Conservation (phyloP, 805 yeast genomes). For the Candida montana region DNA sequence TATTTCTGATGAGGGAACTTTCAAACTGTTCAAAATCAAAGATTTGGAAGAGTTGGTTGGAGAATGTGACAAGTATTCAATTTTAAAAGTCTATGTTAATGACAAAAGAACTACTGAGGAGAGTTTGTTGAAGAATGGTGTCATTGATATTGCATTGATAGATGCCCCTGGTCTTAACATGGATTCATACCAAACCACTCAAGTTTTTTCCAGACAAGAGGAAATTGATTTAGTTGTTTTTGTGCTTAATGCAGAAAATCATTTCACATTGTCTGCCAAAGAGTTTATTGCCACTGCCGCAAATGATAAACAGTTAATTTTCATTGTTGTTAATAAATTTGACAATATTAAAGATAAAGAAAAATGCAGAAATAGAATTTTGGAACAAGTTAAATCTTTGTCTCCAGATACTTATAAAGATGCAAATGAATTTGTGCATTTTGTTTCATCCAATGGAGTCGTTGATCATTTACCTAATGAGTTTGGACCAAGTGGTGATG, state of each 20-base stretch:
- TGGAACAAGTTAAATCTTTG: conserved; percentile 78
- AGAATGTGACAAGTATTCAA: conserved; percentile 62
- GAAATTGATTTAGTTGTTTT: conserved; percentile 95
- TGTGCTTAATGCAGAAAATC: conserved; percentile 95
- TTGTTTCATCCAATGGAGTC: conserved; percentile 63
- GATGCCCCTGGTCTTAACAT: conserved; percentile 97
- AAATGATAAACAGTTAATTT: conserved; percentile 83
- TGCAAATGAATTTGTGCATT: conserved; percentile 88
- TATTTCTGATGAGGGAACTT: conserved; percentile 58
- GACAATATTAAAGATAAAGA: conserved; percentile 80
- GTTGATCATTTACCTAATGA: conserved; percentile 32
- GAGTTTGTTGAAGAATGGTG: conserved; percentile 80
- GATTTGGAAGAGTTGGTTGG: conserved; percentile 67
- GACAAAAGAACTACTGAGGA: conserved; percentile 64
- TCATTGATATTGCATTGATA: conserved; percentile 84
- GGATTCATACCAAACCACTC: conserved; percentile 91
- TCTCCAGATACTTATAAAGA: conserved; percentile 91
- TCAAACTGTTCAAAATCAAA: conserved; percentile 45
- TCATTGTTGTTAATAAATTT: conserved; percentile 89
- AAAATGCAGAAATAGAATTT: conserved; percentile 67
- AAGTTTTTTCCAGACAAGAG: conserved; percentile 92
- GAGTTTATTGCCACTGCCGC: conserved; percentile 91
- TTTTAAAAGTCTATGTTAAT: conserved; percentile 75
- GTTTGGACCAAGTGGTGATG: conserved; percentile 32
- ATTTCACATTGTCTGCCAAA: conserved; percentile 87